Base-by-base conservation (phyloP, 1,284 basidiomycete genomes). In the Cryptococcus amylolentus region DNA sequence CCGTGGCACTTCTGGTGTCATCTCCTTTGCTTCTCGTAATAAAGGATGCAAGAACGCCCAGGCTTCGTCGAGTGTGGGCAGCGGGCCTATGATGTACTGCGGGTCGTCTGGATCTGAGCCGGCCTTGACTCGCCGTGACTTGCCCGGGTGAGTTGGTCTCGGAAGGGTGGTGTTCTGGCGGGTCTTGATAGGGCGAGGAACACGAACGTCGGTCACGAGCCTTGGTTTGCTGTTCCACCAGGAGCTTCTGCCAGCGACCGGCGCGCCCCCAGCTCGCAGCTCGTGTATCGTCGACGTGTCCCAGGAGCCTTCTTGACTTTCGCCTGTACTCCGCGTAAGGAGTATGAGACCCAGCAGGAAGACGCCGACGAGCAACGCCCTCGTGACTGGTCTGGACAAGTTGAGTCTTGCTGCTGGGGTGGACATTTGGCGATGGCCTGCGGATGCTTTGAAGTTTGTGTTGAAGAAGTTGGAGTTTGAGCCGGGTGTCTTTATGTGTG, bases 1-100 rank as follows among this genome's bases (percentile, higher is more conserved):
- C 49, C 66, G 58, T 14, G 73, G 73, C 1, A 75, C 61, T 0
- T 41, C 27, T 5, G 57, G 61, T 23, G 51, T 51, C n/a, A 54
- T 53, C 23, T 63, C 57, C 51, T 75, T 72, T 51, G 71, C 60
- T 42, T 66, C 59, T 43, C 60, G 52, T 35, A 75, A 44, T 16
- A 61, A 51, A 2, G 73, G 73, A 51, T 66, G 55, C 13, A 75
- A 57, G 47, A 62, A 62, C 2, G 45, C 65, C 49, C 68, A 70
- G 10, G 73, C 70, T 56, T 73, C 65, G 26, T 70, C 62, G 20
- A 75, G 55, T 6, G 61, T 67, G 7, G 71, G 71, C 28, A 73
- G 51, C 2, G 63, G 65, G 4, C 49, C 57, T 16, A 43, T 53
- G 1, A 46, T 54, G 61, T 70, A 75, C 47, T 62, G 56, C 18